These are phyloP conservation scores for Manihot esculenta DNA, from an alignment of 441 rosid genomes.

Conservation along the genomic window DNA sequence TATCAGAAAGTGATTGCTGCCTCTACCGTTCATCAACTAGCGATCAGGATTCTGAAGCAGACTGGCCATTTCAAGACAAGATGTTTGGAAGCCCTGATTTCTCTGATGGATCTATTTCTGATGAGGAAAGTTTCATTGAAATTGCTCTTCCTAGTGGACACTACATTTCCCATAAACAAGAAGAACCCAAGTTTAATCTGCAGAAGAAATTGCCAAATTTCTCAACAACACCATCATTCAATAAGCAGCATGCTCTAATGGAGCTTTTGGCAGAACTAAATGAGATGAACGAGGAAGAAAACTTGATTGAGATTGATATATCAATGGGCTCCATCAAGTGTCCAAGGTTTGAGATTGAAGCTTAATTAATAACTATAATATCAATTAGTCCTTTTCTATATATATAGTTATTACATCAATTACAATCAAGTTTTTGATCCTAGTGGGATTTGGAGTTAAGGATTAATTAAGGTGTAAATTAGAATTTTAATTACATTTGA, in stretches of 20 bases:
- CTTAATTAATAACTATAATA: constrained; percentile 27
- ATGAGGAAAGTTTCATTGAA: constrained; percentile 85
- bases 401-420: neutral
- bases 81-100: constrained; percentile 37
- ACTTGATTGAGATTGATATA: constrained; percentile 87
- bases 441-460: constrained; percentile 31
- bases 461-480: neutral
- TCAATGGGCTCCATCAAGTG: constrained; percentile 83
- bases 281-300: constrained; percentile 76
- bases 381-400: neutral
- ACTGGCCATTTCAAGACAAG: constrained; percentile 43
- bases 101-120: constrained; percentile 66
- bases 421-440: constrained; percentile 39
- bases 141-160: constrained; percentile 76
- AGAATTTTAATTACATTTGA: constrained; percentile 9
- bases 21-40: constrained; percentile 37
- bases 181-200: constrained; percentile 21
- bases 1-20: constrained; percentile 42
- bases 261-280: constrained; percentile 52
- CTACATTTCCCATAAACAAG: constrained; percentile 38
- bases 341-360: constrained; percentile 70
- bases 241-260: constrained; percentile 42
- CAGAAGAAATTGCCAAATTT: constrained; percentile 38
- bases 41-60: constrained; percentile 49
- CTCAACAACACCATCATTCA: constrained; percentile 22